phyloP scores from a whole-genome alignment of 75 land plant species.

The Sequoiadendron giganteum region DNA sequence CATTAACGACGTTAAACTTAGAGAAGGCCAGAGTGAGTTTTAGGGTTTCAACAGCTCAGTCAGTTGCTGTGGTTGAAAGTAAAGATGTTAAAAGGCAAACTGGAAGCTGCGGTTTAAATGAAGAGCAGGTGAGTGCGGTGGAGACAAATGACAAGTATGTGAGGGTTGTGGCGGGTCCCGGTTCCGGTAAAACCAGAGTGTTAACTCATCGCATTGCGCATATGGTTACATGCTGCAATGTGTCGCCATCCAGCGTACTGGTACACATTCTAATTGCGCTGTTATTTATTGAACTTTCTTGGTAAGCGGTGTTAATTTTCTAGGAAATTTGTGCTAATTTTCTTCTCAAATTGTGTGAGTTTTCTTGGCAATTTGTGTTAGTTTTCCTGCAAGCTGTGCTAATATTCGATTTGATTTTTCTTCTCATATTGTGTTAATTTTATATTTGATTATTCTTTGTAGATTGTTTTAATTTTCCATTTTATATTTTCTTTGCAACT shows the following conservation, averaged over 20 bases:
- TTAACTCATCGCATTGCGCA: conserved; percentile 28
- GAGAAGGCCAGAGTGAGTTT: background rate
- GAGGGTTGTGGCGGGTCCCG: conserved; percentile 35
- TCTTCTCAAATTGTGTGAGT: background rate
- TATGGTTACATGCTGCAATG: conserved; percentile 11
- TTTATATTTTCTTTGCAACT: too few relatives aligned
- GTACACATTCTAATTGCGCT: background rate
- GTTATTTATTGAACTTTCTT: background rate
- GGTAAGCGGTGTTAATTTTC: background rate
- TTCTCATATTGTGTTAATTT: too few relatives aligned
- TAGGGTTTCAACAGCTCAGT: background rate
- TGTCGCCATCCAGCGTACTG: conserved; percentile 19
- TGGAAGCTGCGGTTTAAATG: conserved; percentile 11
- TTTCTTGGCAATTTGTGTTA: background rate
- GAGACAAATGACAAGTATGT: conserved; percentile 7
- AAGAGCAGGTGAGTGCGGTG: conserved; percentile 22
- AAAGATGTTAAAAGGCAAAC: background rate
- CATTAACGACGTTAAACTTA: background rate
- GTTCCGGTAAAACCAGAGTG: conserved; percentile 29
- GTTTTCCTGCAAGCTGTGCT: background rate
- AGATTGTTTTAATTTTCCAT: background rate
- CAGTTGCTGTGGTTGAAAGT: background rate
- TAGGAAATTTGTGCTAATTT: background rate
- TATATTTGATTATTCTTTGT: background rate
- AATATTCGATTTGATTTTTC: too few relatives aligned